Conservation (phyloP, 768 basidiomycete species). For the Kwoniella botswanensis region DNA sequence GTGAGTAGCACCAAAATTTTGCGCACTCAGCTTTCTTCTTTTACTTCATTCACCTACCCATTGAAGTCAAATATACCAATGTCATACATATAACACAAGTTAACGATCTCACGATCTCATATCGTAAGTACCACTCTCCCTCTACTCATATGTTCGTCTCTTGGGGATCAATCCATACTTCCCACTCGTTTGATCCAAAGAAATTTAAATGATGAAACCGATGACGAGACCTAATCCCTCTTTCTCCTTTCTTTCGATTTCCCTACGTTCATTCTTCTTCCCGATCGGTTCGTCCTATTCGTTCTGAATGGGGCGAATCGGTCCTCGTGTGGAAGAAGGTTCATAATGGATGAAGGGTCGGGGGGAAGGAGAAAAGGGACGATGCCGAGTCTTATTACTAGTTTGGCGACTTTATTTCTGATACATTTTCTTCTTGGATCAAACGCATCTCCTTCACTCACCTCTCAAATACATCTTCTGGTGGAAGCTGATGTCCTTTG, state of each 20-base stretch:
- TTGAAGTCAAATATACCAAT: background rate
- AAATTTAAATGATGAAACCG: constrained; percentile 45
- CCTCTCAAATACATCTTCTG: constrained; percentile 3
- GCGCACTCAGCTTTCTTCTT: background rate
- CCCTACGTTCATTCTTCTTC: constrained; percentile 16
- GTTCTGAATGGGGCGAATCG: constrained; percentile 30
- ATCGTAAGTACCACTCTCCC: background rate
- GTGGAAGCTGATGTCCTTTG: background rate
- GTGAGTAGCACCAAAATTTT: background rate
- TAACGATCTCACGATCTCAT: background rate
- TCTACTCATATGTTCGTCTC: background rate
- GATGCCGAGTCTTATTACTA: constrained; percentile 46
- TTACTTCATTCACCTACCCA: background rate
- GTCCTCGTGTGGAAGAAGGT: constrained; percentile 29
- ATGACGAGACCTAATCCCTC: constrained; percentile 53
- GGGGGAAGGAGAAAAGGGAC: constrained; percentile 11
- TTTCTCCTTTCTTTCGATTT: constrained; percentile 1
- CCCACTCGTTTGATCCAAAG: background rate
- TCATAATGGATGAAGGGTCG: constrained; percentile 9
- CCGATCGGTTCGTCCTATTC: constrained; percentile 19
- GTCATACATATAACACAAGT: background rate
- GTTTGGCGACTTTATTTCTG: constrained; percentile 56
- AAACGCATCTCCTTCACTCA: constrained; percentile 34
- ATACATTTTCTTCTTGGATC: background rate
- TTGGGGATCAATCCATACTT: background rate